A percentile compares a stretch with the other conserved stretches of the same genome.
These are phyloP conservation scores for Rhizoclosmatium globosum DNA, from an alignment of 192 early-diverging fungal species.

Conservation along the genomic window DNA sequence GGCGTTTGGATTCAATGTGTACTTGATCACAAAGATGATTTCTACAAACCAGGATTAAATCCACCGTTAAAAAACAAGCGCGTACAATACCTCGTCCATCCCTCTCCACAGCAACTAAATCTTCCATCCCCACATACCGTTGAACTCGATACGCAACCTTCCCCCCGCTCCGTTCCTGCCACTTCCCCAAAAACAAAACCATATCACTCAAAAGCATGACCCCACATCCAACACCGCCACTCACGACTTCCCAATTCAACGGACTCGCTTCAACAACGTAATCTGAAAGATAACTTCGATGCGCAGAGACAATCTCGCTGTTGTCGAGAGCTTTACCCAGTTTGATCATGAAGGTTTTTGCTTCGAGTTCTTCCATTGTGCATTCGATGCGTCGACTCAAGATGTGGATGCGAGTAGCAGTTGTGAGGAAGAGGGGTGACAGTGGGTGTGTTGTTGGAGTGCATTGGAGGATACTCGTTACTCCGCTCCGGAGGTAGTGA, in stretches of 20 bases:
- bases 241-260: background rate
- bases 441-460: background rate
- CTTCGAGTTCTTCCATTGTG: background rate
- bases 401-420: background rate
- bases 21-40: background rate
- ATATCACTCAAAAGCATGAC: slow-evolving; percentile 4
- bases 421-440: background rate
- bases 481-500: background rate
- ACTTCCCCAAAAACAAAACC: background rate
- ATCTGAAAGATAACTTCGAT: background rate
- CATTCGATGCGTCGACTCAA: background rate
- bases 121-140: background rate
- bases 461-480: background rate
- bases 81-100: background rate
- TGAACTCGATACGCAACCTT: background rate
- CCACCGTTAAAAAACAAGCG: background rate
- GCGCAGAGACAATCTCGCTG: background rate
- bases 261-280: background rate
- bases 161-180: background rate
- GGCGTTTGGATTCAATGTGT: background rate
- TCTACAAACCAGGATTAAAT: background rate
- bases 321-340: background rate
- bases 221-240: background rate
- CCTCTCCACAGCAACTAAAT: background rate
- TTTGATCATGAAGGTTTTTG: background rate